These are phyloP conservation scores for Ceratobasidium sp. DNA, from an alignment of 1,284 basidiomycete species.

Conservation along the genomic window DNA sequence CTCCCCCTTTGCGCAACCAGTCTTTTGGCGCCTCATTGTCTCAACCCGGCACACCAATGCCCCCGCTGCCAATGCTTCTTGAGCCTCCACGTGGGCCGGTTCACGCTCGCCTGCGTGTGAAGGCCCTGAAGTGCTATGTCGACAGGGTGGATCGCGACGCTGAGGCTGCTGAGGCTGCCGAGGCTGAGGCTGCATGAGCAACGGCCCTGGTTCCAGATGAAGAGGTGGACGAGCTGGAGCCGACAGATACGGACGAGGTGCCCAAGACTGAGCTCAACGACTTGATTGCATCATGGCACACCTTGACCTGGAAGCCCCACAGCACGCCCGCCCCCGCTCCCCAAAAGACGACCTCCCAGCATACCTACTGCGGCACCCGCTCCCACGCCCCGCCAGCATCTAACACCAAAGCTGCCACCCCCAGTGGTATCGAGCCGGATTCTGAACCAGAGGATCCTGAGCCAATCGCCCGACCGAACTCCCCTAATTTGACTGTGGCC, in stretches of 20 bases:
- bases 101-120: background rate
- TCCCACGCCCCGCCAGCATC: too few relatives aligned
- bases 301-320: too few relatives aligned
- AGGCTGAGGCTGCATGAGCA: background rate
- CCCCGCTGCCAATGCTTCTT: background rate
- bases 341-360: background rate
- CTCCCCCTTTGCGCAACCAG: background rate
- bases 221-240: background rate
- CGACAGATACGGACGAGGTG: background rate
- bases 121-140: background rate
- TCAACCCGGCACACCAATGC: background rate
- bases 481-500: background rate
- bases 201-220: background rate
- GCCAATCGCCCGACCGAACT: background rate
- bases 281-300: background rate
- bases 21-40: background rate
- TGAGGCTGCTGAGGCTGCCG: background rate
- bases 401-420: background rate
- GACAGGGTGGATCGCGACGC: background rate
- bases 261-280: background rate
- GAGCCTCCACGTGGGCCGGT: background rate
- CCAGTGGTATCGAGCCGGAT: background rate
- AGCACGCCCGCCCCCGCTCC: too few relatives aligned
- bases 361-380: too few relatives aligned
- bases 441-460: too few relatives aligned